Conservation (phyloP, 108 stramenopile species). For the Phaeodactylum tricornutum region DNA sequence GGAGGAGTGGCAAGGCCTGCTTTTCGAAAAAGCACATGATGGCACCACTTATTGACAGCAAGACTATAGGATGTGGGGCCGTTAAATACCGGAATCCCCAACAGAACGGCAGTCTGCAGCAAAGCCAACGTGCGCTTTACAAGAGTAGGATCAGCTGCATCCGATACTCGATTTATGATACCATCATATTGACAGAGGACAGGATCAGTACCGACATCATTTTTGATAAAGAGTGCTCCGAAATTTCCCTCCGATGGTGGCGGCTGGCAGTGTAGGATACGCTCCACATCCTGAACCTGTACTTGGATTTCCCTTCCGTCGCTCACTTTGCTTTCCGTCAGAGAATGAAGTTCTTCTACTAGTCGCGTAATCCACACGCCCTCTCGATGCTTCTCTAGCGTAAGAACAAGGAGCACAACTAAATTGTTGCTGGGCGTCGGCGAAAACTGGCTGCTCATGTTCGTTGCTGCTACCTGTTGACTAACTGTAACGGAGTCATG, state of each 20-base stretch:
- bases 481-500: too few relatives aligned
- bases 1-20: conserved; percentile 19
- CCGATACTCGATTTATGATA: conserved; percentile 38
- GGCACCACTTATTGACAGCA: conserved; percentile 27
- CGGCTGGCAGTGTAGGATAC: neutral
- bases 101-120: conserved; percentile 3
- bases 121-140: conserved; percentile 16
- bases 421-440: too few relatives aligned
- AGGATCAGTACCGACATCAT: too few relatives aligned
- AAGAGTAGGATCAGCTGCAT: conserved; percentile 22
- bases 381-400: conserved; percentile 19
- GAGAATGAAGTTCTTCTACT: conserved; percentile 17
- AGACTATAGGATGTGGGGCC: conserved; percentile 18
- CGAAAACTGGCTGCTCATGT: too few relatives aligned
- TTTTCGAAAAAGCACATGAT: conserved; percentile 26
- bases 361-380: conserved; percentile 29
- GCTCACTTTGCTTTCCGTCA: too few relatives aligned
- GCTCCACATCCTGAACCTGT: neutral
- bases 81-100: conserved; percentile 24
- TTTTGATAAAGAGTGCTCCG: neutral
- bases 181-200: conserved; percentile 1
- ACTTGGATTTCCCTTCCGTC: neutral
- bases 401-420: conserved; percentile 10
- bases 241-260: too few relatives aligned
- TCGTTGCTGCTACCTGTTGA: too few relatives aligned